Evolutionary conservation across 73 alveolate species (phyloP), one percentile per base, ranked within the genome.

Genomic region (Stentor roeselii): DNA sequence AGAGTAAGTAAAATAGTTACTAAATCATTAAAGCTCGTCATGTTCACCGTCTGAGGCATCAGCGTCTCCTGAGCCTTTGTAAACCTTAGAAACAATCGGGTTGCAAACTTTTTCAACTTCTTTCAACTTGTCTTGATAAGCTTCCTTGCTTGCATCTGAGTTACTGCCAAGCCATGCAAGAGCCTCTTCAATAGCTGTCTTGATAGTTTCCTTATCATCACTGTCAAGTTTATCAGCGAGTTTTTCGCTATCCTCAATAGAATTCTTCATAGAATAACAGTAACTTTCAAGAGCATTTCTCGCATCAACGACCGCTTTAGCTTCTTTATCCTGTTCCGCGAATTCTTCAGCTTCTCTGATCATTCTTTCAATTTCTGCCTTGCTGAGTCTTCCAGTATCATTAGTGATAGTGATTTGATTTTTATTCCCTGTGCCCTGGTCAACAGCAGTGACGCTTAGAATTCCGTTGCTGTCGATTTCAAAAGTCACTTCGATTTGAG

Each of bases 401-500:
- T 95, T 96, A 30, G 99, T 94, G 88, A 97, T 97, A 88, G 98
- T 97, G 92, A 96, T 97, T 84, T 92, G 90, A 82, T 96, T 96
- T 60, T 88, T 82, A 83, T 93, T 91, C 60, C 97, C 97, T 3
- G 99, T 93, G 21, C 96, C 98, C 75, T 90, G 96, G 86, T 96
- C 99, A 35, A 84, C 90, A 21, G 99, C 99, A 61, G 96, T 59
- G 6, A 96, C 99, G 76, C 88, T 85, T 40, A 95, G 90, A 41
- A 91, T 92, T 42, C 97, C 95, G 83, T 95, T 95, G 88, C 88
- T 98, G 85, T 96, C 99, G 75, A 96, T 91, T 84, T 91, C 98
- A 85, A 96, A 96, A 27, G 98, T 92, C 6, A 96, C 98, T 84
- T 95, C 98, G 88, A 98, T 97, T 91, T 98, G 97, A 1, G 99